Evolutionary conservation across 306 rosid genomes (phyloP), one percentile per base, ranked within the genome.

Genomic region (Lathyrus aphaca): DNA sequence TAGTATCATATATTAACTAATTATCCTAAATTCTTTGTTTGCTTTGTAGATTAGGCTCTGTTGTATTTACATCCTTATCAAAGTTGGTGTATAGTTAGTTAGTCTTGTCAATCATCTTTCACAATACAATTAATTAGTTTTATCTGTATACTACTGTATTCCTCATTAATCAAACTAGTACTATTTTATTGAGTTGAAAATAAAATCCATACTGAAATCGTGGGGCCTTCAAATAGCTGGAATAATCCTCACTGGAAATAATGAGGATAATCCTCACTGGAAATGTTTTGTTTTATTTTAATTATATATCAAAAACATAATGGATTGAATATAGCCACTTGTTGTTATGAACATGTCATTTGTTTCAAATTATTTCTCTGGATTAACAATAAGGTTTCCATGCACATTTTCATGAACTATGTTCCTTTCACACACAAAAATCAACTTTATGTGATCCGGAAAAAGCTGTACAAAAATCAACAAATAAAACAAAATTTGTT

Each of bases 21-120:
- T 29, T n/a, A n/a, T n/a, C n/a, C 37, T 30, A 32, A 32, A 6
- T 6, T 32, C 38, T 2, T 32, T 32, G 10, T 21, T n/a, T 46
- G 21, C 21, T 46, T 15, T n/a, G 10, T 46, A 46, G 1, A 6
- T 46, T 15, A 46, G 10, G 8, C 17, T 14, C 3, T 4, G 8
- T 44, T 6, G 0, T 44, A 44, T 44, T 23, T 11, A 23, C 25
- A 67, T 74, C 71, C 32, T 82, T 60, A n/a, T 79, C 82, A 48
- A 8, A 56, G 59, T 62, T 72, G 69, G 56, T 66, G 71, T 58
- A 18, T 71, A 39, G 84, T 71, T 86, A 56, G 76, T 42, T 25
- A 56, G 83, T 86, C 90, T 42, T 59, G 68, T 17, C 78, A 46
- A 46, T 46, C 51, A 45, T 45, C 3, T 45, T 1, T n/a, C 51